A percentile compares a stretch with the other conserved stretches of the same genome.
phyloP scores from a whole-genome alignment of 768 basidiomycete species.

The Mycena epipterygia region DNA sequence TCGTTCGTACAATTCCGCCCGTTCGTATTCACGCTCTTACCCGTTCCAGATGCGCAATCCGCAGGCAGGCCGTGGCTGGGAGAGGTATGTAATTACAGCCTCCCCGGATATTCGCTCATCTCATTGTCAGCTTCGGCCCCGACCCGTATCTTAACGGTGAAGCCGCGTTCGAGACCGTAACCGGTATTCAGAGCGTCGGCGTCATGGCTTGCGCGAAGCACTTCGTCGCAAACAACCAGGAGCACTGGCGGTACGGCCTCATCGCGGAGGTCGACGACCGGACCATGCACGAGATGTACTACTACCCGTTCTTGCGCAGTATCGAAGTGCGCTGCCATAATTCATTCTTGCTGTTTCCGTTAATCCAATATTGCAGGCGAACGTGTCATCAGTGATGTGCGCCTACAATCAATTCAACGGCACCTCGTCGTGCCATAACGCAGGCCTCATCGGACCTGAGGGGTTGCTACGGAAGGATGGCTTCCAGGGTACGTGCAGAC shows the following conservation, averaged over 20 bases:
- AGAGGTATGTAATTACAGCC: conserved; percentile 47
- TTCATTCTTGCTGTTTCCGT: too few relatives aligned
- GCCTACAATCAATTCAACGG: conserved; percentile 52
- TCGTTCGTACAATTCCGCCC: conserved; percentile 51
- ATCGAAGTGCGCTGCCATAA: conserved; percentile 49
- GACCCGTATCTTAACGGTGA: conserved; percentile 78
- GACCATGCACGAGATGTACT: conserved; percentile 67
- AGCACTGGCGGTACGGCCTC: conserved; percentile 64
- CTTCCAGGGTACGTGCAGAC: conserved; percentile 34
- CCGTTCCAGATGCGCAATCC: conserved; percentile 63
- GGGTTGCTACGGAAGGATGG: conserved; percentile 34
- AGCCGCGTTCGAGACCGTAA: conserved; percentile 70
- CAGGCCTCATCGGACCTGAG: conserved; percentile 43
- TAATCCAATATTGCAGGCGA: conserved; percentile 38
- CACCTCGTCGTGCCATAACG: conserved; percentile 61
- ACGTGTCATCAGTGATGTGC: conserved; percentile 52
- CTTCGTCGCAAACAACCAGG: conserved; percentile 63
- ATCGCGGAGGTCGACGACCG: conserved; percentile 68
- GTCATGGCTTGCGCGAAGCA: conserved; percentile 74
- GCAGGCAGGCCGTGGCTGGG: conserved; percentile 64
- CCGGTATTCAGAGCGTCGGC: conserved; percentile 71
- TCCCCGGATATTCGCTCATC: not conserved
- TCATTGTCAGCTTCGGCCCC: conserved; percentile 58
- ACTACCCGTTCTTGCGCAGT: conserved; percentile 63
- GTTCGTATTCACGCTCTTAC: not conserved